Conservation (phyloP, 108 stramenopile genomes). For the Skeletonema potamos region DNA sequence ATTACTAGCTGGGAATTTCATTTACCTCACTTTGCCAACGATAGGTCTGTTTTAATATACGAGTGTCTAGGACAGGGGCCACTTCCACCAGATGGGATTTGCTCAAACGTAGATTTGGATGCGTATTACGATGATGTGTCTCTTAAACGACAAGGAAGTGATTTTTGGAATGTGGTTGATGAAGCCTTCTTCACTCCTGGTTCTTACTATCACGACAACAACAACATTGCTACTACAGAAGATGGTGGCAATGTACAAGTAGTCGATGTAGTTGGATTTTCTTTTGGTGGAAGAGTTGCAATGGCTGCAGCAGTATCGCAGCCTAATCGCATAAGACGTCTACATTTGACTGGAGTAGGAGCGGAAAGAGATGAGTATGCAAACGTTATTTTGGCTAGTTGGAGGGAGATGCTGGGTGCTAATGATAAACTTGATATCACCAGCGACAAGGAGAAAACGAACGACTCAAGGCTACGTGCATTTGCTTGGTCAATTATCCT, state of each 20-base stretch:
- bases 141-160: conserved; percentile 42
- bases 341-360: conserved; percentile 68
- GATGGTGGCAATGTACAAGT: not conserved
- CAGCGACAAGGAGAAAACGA: not conserved
- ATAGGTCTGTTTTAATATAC: conserved; percentile 51
- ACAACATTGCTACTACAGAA: not conserved
- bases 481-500: conserved; percentile 68
- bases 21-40: conserved; percentile 30
- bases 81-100: conserved; percentile 17
- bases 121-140: conserved; percentile 42
- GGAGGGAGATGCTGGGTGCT: conserved; percentile 46
- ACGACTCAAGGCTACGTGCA: conserved; percentile 35
- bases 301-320: conserved; percentile 52
- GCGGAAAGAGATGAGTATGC: conserved; percentile 49
- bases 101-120: conserved; percentile 5
- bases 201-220: conserved; percentile 15
- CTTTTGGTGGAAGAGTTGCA: conserved; percentile 64
- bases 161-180: conserved; percentile 39
- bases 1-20: conserved; percentile 64
- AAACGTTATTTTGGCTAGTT: conserved; percentile 42
- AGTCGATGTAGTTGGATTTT: conserved; percentile 65
- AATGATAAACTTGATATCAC: conserved; percentile 12
- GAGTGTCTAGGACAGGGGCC: conserved; percentile 61
- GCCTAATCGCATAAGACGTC: conserved; percentile 38
- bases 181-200: conserved; percentile 30